A percentile compares a stretch with the other conserved stretches of the same genome.
Evolutionary conservation across 2,329 filamentous ascomycete species (phyloP).

Genomic region (Pseudomassariella vexata): DNA sequence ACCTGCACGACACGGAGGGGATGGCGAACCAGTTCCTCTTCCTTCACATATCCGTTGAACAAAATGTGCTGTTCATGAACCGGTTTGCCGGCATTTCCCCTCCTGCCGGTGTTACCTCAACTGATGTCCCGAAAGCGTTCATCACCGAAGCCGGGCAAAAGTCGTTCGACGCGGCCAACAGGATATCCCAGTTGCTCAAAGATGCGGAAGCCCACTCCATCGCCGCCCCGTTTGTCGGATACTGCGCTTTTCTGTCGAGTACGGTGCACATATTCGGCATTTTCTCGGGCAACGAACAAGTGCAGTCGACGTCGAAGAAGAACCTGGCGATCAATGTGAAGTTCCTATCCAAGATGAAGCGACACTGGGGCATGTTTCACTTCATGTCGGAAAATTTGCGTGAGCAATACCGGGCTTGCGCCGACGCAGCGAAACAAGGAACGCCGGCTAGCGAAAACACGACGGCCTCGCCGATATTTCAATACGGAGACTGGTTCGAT

Average conservation of each 20-base stretch:
- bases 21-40: conserved; percentile 90
- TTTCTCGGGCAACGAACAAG: conserved; percentile 73
- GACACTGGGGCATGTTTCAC: conserved; percentile 97
- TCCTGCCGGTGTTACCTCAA: conserved; percentile 56
- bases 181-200: conserved; percentile 77
- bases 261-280: conserved; percentile 93
- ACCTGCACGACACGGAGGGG: conserved; percentile 75
- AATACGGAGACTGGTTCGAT: conserved; percentile 97
- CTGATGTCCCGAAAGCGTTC: conserved; percentile 73
- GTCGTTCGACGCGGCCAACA: conserved; percentile 77
- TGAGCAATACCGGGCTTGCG: conserved; percentile 77
- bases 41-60: conserved; percentile 82
- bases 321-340: conserved; percentile 84
- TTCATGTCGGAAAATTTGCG: conserved; percentile 93
- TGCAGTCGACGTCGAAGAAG: conserved; percentile 74
- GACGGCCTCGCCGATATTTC: conserved; percentile 64
- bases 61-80: conserved; percentile 85
- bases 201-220: conserved; percentile 76
- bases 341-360: conserved; percentile 91
- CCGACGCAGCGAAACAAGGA: conserved; percentile 72
- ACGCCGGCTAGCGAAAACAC: conserved; percentile 42
- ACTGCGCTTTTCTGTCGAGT: conserved; percentile 87
- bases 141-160: conserved; percentile 68
- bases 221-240: conserved; percentile 87
- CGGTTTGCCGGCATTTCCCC: conserved; percentile 75